Evolutionary conservation across 306 rosid genomes (phyloP), one percentile per base, ranked within the genome.

Genomic region (Rosa rugosa): DNA sequence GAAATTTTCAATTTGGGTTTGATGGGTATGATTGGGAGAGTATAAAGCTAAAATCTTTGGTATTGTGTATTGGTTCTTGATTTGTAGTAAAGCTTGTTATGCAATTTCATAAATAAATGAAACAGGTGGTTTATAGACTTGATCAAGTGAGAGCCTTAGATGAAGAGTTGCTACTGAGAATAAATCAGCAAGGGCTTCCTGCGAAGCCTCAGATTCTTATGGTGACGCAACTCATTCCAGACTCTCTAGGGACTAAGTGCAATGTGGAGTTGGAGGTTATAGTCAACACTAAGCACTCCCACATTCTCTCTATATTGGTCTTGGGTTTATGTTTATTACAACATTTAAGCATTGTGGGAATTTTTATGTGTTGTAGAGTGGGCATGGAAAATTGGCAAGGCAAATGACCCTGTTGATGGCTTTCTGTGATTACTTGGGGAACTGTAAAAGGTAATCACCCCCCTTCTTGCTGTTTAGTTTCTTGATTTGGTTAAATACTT

Each of bases 361-460:
- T 66, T 45, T 71, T 57, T 70, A 6, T 72, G 65, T 64, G 34
- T 22, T 62, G n/a, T n/a, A n/a, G 98, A 96, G 88, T 83, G 99
- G 99, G 12, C 96, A 96, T 91, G 91, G 98, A 42, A 86, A 89
- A 91, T 85, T 96, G 93, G 99, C 99, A 10, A 86, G 99, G 76
- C 98, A 96, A 87, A 89, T 96, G 90, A 96, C 98, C 62, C 83
- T 96, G 77, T 81, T 96, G 93, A 93, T 96, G 89, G 99, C 98
- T 63, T 89, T 90, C 80, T 96, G 97, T 83, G 99, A 96, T 89
- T 96, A 88, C 83, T 1, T 78, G 11, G 99, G 99, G 25, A 93
- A 96, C 82, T 87, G 89, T 78, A 79, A 71, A 96, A 96, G 91
- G 99, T 96, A 65, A 42, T 40, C 45, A 7, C 14, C 47, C 70